Percentiles rank a stretch among this genome's conserved stretches.
Conservation (phyloP, 164 flowering plant species). For the Cinnamomum micranthum region DNA sequence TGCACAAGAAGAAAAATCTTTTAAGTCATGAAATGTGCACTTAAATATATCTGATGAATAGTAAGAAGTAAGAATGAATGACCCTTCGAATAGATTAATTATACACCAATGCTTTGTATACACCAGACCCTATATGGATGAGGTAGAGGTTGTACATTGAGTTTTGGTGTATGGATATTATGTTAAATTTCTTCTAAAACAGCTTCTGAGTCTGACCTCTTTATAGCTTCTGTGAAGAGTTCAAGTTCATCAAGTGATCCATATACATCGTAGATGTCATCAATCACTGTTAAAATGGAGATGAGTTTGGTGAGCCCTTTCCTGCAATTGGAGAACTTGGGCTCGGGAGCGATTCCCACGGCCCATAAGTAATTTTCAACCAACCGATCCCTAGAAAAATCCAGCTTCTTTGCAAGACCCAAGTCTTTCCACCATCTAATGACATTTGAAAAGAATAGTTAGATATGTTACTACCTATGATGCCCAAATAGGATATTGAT, state of each 20-base stretch:
- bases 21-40: too few species aligned
- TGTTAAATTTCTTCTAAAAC: too few species aligned
- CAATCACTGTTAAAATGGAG: constrained; percentile 25
- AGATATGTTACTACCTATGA: too few species aligned
- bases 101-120: too few species aligned
- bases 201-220: constrained; percentile 19
- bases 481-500: too few species aligned
- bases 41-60: too few species aligned
- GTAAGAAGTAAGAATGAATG: too few species aligned
- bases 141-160: too few species aligned
- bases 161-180: too few species aligned
- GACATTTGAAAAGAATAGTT: background rate
- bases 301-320: constrained; percentile 24
- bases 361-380: constrained; percentile 37
- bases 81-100: too few species aligned
- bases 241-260: constrained; percentile 39
- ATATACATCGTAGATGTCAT: constrained; percentile 43
- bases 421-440: constrained; percentile 20
- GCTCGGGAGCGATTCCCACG: constrained; percentile 26
- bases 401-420: constrained; percentile 24
- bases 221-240: constrained; percentile 34
- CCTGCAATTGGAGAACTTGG: constrained; percentile 22
- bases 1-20: too few species aligned
- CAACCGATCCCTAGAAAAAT: constrained; percentile 35
- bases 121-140: too few species aligned